These are phyloP conservation scores for Cyathus striatus DNA, from an alignment of 768 basidiomycete species.

Conservation along the genomic window DNA sequence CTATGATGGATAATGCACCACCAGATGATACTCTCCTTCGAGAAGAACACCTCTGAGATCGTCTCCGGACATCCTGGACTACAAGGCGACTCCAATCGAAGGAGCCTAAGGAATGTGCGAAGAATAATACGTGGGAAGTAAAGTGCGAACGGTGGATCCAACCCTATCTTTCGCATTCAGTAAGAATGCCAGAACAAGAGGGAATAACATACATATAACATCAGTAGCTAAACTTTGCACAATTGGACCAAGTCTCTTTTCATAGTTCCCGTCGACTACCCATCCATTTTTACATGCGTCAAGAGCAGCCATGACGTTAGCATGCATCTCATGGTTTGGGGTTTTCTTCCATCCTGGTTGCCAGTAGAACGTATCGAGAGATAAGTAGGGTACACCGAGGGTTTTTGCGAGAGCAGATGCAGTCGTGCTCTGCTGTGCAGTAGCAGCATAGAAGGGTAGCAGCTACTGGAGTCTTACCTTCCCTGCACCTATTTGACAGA, in stretches of 20 bases:
- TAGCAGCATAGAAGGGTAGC: neutral
- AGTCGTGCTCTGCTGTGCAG: slow-evolving; percentile 39
- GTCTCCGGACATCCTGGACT: slow-evolving; percentile 45
- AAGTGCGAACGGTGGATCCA: slow-evolving; percentile 56
- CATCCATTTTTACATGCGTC: slow-evolving; percentile 33
- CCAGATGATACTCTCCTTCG: slow-evolving; percentile 43
- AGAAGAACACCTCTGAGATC: slow-evolving; percentile 36
- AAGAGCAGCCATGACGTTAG: slow-evolving; percentile 21
- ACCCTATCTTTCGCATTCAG: slow-evolving; percentile 36
- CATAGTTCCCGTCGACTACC: slow-evolving; percentile 51
- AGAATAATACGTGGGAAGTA: slow-evolving; percentile 57
- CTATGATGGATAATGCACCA: slow-evolving; percentile 44
- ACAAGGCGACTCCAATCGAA: slow-evolving; percentile 30
- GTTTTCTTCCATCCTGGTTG: slow-evolving; percentile 39
- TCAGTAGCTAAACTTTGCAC: slow-evolving; percentile 39
- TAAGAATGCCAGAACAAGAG: neutral
- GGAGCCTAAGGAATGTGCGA: slow-evolving; percentile 47
- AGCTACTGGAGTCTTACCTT: slow-evolving; percentile 14
- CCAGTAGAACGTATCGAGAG: slow-evolving; percentile 45
- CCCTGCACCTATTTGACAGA: slow-evolving; percentile 16
- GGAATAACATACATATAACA: slow-evolving; percentile 40
- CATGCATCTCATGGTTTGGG: slow-evolving; percentile 22
- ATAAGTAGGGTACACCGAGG: slow-evolving; percentile 39
- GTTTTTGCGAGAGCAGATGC: slow-evolving; percentile 33
- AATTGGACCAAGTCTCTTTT: slow-evolving; percentile 18